phyloP scores from a whole-genome alignment of 768 basidiomycete species.

The Epithele typhae region DNA sequence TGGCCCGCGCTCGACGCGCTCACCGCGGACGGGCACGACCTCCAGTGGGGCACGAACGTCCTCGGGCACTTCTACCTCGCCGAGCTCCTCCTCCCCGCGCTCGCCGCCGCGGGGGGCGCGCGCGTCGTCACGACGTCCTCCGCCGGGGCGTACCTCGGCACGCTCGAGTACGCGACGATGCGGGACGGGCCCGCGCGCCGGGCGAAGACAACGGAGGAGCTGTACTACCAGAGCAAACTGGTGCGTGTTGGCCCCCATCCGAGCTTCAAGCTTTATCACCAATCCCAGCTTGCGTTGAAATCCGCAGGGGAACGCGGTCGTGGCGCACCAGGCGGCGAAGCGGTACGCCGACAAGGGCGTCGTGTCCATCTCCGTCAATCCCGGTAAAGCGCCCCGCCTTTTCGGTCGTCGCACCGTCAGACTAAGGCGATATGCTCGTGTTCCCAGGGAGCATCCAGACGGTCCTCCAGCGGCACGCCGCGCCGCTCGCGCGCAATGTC shows the following conservation, averaged over 20 bases:
- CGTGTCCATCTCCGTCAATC: conserved; percentile 40
- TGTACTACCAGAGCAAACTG: conserved; percentile 40
- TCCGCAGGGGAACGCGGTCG: conserved; percentile 40
- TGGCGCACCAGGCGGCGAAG: conserved; percentile 43
- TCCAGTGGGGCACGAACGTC: conserved; percentile 54
- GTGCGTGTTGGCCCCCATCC: conserved; percentile 26
- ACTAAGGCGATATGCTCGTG: background rate
- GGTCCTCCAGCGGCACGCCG: conserved; percentile 8
- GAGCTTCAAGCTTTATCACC: background rate
- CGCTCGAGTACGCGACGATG: conserved; percentile 37
- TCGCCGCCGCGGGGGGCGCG: conserved; percentile 38
- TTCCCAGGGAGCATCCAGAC: conserved; percentile 17
- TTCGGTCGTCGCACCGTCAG: background rate
- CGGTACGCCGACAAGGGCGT: conserved; percentile 42
- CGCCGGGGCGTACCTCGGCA: conserved; percentile 27
- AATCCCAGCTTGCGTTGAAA: no score
- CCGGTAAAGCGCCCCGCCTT: conserved; percentile 29
- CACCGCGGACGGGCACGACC: conserved; percentile 47
- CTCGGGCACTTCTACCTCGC: conserved; percentile 34
- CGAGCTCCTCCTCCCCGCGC: conserved; percentile 43
- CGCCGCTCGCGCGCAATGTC: background rate
- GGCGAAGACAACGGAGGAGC: conserved; percentile 8
- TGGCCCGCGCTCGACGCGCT: conserved; percentile 31
- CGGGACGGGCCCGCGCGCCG: conserved; percentile 23
- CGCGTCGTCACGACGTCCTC: conserved; percentile 49